These are phyloP conservation scores for Globisporangium polare DNA, from an alignment of 352 stramenopile species.

Conservation along the genomic window DNA sequence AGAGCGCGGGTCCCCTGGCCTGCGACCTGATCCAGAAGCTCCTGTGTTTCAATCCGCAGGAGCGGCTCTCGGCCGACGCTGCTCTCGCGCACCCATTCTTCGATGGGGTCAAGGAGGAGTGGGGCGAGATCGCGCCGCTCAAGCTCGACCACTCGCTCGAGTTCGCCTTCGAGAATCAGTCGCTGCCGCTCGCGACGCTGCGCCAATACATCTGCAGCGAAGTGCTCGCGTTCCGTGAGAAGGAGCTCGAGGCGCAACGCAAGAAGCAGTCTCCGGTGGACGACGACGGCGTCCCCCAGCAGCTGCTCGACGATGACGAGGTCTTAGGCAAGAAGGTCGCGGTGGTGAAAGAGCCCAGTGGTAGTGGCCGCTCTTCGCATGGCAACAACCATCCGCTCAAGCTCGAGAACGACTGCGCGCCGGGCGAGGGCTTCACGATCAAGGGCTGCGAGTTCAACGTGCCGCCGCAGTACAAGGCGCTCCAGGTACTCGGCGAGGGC, in stretches of 20 bases:
- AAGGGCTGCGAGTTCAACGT: slow-evolving; percentile 88
- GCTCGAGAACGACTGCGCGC: slow-evolving; percentile 55
- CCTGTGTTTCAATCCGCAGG: slow-evolving; percentile 89
- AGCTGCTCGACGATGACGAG: background rate
- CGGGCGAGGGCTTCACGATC: slow-evolving; percentile 67
- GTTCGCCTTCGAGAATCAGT: slow-evolving; percentile 80
- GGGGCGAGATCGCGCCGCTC: slow-evolving; percentile 63
- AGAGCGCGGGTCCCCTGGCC: slow-evolving; percentile 34
- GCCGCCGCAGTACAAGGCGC: slow-evolving; percentile 65
- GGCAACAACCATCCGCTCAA: slow-evolving; percentile 12
- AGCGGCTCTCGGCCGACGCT: slow-evolving; percentile 87
- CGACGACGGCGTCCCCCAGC: background rate
- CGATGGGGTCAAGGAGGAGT: slow-evolving; percentile 86
- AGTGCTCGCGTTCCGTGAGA: slow-evolving; percentile 54
- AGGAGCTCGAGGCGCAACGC: slow-evolving; percentile 11
- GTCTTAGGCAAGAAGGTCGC: background rate
- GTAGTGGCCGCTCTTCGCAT: background rate
- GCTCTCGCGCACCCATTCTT: slow-evolving; percentile 89
- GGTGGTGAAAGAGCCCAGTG: background rate
- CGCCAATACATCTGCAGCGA: slow-evolving; percentile 81
- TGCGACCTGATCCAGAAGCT: slow-evolving; percentile 84
- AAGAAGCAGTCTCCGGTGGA: slow-evolving; percentile 27
- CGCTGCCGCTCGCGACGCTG: slow-evolving; percentile 61
- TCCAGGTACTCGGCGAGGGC: slow-evolving; percentile 88
- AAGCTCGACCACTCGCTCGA: slow-evolving; percentile 71